Conservation (phyloP, 345 rosid species). For the Cardamine occulta region DNA sequence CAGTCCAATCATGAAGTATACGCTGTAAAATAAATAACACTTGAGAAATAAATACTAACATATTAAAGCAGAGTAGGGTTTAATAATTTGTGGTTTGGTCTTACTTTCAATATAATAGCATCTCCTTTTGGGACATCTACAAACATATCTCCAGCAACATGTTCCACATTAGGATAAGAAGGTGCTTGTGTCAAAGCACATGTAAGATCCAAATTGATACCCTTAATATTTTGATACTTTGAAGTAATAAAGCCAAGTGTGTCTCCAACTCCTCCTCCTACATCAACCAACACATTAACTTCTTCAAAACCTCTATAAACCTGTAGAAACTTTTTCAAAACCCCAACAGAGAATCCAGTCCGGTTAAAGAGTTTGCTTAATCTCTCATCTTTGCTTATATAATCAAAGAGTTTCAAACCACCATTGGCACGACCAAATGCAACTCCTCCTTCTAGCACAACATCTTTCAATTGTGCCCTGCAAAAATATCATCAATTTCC, state of each 20-base stretch:
- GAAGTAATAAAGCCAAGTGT: constrained; percentile 30
- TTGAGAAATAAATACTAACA: background rate
- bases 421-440: constrained; percentile 33
- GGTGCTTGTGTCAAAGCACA: constrained; percentile 41
- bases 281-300: constrained; percentile 38
- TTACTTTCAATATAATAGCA: constrained; percentile 52
- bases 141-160: constrained; percentile 52
- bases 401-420: constrained; percentile 33
- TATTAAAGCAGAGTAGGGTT: background rate
- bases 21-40: constrained; percentile 33
- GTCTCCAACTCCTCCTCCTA: constrained; percentile 40
- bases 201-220: constrained; percentile 41
- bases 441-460: constrained; percentile 39
- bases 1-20: constrained; percentile 49
- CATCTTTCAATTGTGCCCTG: constrained; percentile 37
- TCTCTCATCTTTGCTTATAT: constrained; percentile 33
- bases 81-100: background rate
- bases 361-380: constrained; percentile 40
- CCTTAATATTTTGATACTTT: constrained; percentile 38
- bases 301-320: constrained; percentile 38
- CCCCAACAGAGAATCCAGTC: constrained; percentile 17
- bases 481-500: background rate
- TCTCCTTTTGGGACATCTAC: constrained; percentile 48
- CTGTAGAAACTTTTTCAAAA: constrained; percentile 23
- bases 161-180: constrained; percentile 41